Evolutionary conservation across 2,329 filamentous ascomycete species (phyloP), one percentile per base, ranked within the genome.

Genomic region (Amauroascus verrucosus): DNA sequence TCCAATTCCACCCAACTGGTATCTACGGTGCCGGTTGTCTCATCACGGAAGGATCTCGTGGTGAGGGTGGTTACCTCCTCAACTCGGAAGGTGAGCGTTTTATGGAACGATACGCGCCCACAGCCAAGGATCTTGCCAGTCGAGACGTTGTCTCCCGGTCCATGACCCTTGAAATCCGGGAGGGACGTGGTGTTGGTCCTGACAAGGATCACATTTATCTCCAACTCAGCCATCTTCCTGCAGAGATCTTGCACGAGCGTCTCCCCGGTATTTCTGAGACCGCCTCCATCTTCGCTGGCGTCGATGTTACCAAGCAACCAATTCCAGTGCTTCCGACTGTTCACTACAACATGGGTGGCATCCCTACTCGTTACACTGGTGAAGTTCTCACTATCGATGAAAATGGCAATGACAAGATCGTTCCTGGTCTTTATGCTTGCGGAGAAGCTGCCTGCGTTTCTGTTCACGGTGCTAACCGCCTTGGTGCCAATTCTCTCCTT

Each of bases 271-370:
- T 98, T 70, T 96, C 91, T 37, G 93, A 98, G 79, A 98, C 93
- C 32, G 93, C 91, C 51, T 89, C 88, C 63, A 97, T 97, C 66
- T 98, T 98, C 74, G 81, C 91, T 56, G 91, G 93, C 75, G 90
- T 98, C 64, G 93, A 98, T 71, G 91, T 98, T 62, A 85, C 84
- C 67, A 96, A 95, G 78, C 87, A 96, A 75, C 91, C 91, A 60
- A 97, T 97, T 63, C 91, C 91, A 57, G 91, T 97, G 61, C 79
- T 97, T 58, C 91, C 91, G 55, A 97, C 91, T 43, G 91, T 96
- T 62, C 90, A 98, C 79, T 98, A 98, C 81, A 96, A 96, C 81
- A 98, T 97, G 93, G 91, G 91, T 73, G 91, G 93, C 80, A 96
- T 98, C 63, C 91, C 91, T 50, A 97, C 93, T 62, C 88, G 88